Conservation (phyloP, 164 flowering plant species). For the Umbellularia californica region DNA sequence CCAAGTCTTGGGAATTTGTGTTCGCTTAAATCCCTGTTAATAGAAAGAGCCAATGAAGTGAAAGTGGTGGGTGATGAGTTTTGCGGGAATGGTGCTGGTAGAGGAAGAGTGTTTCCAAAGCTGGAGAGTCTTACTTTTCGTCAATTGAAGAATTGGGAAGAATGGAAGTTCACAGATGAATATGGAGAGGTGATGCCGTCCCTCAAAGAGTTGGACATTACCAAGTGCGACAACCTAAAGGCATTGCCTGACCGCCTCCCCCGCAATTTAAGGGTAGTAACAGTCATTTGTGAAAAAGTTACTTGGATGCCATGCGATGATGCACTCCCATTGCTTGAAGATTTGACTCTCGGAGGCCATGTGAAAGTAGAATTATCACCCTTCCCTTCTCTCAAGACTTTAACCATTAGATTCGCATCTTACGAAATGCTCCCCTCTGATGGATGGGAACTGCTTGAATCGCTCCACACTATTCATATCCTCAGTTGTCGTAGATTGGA, state of each 20-base stretch:
- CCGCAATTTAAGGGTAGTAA: no score
- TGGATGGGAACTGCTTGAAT: not conserved
- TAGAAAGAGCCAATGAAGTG: not conserved
- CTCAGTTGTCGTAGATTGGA: rapidly evolving
- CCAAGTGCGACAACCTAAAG: no score
- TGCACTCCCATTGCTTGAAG: no score
- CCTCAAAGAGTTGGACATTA: no score
- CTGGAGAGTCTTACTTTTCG: not conserved
- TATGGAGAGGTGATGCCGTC: not conserved
- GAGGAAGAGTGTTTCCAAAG: not conserved
- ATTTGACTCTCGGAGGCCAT: no score
- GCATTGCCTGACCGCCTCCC: no score
- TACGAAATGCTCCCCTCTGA: not conserved
- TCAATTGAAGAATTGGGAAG: not conserved
- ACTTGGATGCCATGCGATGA: not conserved
- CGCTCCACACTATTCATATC: no score
- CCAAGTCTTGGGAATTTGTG: not conserved
- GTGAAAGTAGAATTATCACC: no score
- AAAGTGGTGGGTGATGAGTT: not conserved
- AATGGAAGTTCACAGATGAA: not conserved
- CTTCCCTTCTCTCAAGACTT: no score
- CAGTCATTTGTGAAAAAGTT: rapidly evolving
- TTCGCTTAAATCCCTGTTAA: not conserved
- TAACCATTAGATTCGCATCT: rapidly evolving
- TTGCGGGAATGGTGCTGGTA: not conserved